Evolutionary conservation across 192 early-diverging fungal genomes (phyloP).

Genomic region (Radiomyces spectabilis): DNA sequence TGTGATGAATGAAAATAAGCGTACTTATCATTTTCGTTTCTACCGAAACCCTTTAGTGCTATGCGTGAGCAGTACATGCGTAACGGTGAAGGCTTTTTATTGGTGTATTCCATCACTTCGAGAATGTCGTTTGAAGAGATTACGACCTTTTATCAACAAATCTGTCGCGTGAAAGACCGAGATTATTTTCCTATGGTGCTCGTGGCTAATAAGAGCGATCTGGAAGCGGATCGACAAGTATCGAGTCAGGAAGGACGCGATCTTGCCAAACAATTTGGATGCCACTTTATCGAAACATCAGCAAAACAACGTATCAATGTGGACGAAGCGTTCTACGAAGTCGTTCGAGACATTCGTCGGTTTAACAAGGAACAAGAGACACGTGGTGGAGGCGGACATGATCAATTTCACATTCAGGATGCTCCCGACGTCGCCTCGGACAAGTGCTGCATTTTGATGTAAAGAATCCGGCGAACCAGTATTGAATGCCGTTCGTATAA

Average conservation of each 20-base stretch:
- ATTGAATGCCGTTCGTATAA: too few species aligned
- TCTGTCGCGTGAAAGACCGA: conserved; percentile 75
- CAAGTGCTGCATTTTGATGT: conserved; percentile 7
- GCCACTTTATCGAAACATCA: conserved; percentile 56
- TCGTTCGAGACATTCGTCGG: conserved; percentile 79
- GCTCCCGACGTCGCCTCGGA: background rate
- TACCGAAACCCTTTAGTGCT: conserved; percentile 26
- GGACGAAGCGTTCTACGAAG: conserved; percentile 27
- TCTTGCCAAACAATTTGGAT: conserved; percentile 48
- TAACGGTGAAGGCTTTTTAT: conserved; percentile 77
- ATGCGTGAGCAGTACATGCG: conserved; percentile 79
- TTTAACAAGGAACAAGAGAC: conserved; percentile 64
- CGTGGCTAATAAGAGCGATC: conserved; percentile 87
- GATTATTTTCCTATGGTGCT: conserved; percentile 73
- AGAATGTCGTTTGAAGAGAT: conserved; percentile 73
- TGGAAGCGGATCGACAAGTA: conserved; percentile 57
- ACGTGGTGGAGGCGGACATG: background rate
- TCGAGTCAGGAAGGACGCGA: conserved; percentile 41
- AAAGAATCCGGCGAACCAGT: too few species aligned
- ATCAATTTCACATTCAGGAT: conserved; percentile 1
- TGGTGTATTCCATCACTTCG: conserved; percentile 76
- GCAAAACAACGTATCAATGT: conserved; percentile 31
- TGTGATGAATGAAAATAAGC: background rate
- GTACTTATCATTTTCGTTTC: background rate
- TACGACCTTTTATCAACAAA: conserved; percentile 59